A percentile compares a stretch with the other conserved stretches of the same genome.
Conservation (phyloP, 495 filamentous ascomycete genomes). For the Cercophora scortea region DNA sequence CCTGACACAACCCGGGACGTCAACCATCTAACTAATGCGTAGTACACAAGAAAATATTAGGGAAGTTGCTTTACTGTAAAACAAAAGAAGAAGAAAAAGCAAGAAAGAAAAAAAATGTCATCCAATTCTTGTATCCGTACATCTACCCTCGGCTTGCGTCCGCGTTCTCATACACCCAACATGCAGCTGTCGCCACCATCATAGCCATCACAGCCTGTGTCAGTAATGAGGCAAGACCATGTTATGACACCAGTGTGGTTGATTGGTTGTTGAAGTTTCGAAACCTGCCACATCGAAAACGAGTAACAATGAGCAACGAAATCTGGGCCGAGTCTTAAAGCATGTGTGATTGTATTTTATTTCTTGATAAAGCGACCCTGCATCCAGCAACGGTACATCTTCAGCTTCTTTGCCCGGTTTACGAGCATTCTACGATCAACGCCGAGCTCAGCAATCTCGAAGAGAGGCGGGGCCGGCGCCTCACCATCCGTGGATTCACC, state of each 20-base stretch:
- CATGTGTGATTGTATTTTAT: slow-evolving; percentile 12
- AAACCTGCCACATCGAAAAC: too few relatives aligned
- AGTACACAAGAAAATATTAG: too few relatives aligned
- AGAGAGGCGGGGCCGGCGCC: slow-evolving; percentile 25
- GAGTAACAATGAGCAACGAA: too few relatives aligned
- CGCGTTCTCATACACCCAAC: too few relatives aligned
- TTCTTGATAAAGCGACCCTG: slow-evolving; percentile 83
- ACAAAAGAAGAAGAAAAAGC: neutral
- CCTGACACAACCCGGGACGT: too few relatives aligned
- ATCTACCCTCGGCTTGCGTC: too few relatives aligned
- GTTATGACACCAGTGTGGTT: neutral
- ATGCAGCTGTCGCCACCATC: too few relatives aligned
- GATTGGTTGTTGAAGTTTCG: too few relatives aligned
- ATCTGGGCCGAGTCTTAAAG: too few relatives aligned
- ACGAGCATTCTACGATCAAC: slow-evolving; percentile 83
- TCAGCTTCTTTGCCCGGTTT: slow-evolving; percentile 79
- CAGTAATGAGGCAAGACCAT: neutral
- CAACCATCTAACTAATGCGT: too few relatives aligned
- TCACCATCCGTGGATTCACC: slow-evolving; percentile 17
- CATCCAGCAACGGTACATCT: slow-evolving; percentile 99
- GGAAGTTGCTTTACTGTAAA: neutral
- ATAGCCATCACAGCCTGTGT: too few relatives aligned
- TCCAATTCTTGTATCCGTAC: too few relatives aligned
- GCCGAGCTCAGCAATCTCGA: slow-evolving; percentile 69
- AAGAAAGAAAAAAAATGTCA: neutral